Conservation (phyloP, 2,329 filamentous ascomycete species). For the Penicillium expansum region DNA sequence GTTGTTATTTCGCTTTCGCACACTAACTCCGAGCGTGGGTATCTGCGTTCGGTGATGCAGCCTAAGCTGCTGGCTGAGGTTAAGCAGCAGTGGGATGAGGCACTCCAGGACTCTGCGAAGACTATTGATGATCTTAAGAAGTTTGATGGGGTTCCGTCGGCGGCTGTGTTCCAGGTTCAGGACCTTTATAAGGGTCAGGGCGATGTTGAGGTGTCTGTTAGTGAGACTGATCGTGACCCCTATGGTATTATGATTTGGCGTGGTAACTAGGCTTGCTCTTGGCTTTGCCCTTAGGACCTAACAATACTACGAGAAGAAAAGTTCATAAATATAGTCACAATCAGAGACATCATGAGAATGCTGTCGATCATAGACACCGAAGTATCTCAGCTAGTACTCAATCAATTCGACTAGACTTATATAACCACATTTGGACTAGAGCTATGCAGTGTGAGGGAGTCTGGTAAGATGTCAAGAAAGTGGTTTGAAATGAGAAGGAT, state of each 20-base stretch:
- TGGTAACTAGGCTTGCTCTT: neutral
- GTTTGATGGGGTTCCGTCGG: conserved; percentile 23
- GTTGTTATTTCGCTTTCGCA: conserved; percentile 85
- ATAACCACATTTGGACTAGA: neutral
- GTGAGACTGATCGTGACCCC: conserved; percentile 79
- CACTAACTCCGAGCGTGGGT: conserved; percentile 86
- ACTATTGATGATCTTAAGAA: conserved; percentile 31
- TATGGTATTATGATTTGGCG: conserved; percentile 66
- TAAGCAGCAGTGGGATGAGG: conserved; percentile 52
- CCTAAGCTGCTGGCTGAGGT: conserved; percentile 62
- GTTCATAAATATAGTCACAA: neutral
- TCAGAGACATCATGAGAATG: neutral
- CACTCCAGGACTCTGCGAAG: conserved; percentile 40
- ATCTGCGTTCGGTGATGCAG: conserved; percentile 69
- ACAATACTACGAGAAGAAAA: neutral
- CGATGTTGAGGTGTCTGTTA: conserved; percentile 67
- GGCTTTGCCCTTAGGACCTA: neutral
- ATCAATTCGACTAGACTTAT: neutral
- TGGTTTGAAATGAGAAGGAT: conserved; percentile 27
- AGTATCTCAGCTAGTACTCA: neutral
- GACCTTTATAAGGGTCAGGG: conserved; percentile 52
- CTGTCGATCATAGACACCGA: neutral
- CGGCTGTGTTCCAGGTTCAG: conserved; percentile 33
- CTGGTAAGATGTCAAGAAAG: conserved; percentile 11
- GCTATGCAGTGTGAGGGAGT: neutral